Base-by-base conservation (phyloP, 2,329 filamentous ascomycete species). In the Fusarium sp. region DNA sequence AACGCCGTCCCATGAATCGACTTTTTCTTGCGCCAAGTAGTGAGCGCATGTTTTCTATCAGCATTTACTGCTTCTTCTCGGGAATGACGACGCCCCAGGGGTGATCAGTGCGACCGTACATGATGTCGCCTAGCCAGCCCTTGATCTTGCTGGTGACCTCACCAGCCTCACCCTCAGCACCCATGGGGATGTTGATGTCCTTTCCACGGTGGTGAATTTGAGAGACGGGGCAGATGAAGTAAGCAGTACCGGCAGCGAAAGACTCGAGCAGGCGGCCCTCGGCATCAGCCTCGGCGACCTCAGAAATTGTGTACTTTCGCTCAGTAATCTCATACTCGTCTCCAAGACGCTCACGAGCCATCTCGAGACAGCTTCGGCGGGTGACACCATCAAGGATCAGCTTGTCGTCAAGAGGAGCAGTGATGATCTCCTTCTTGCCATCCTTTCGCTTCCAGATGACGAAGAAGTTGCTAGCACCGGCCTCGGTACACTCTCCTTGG, bases 401-500 rank as follows among this genome's bases (percentile, higher is more conserved):
- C 75, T 91, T 89, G 75, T 93, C 92, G 59, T 91, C 91, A 43
- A 97, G 81, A 10, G 93, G 92, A 4, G 94, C 93, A 4, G 94
- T 97, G 56, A 97, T 84, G 32, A 97, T 84, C 71, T 90, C 86
- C 76, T 84, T 86, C 46, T 85, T 86, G 67, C 78, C 78, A 35
- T 80, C 78, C 71, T 76, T 79, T 56, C 79, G 78, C 75, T 84
- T 86, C 92, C 91, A 94, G 14, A 97, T 83, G 9, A 97, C 84
- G 75, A 97, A 97, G 82, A 97, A 97, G 81, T 97, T 97, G 75
- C 89, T 92, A 14, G 93, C 94, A 6, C 94, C 94, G 3, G 94
- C 94, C 82, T 97, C 94, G 3, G 94, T 97, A 67, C 96, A 94
- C 76, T 88, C 87, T 52, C 87, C 87, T 71, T 95, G 85, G 40